These are phyloP conservation scores for Stenocarpella maydis DNA, from an alignment of 2,329 filamentous ascomycete species.

Conservation along the genomic window DNA sequence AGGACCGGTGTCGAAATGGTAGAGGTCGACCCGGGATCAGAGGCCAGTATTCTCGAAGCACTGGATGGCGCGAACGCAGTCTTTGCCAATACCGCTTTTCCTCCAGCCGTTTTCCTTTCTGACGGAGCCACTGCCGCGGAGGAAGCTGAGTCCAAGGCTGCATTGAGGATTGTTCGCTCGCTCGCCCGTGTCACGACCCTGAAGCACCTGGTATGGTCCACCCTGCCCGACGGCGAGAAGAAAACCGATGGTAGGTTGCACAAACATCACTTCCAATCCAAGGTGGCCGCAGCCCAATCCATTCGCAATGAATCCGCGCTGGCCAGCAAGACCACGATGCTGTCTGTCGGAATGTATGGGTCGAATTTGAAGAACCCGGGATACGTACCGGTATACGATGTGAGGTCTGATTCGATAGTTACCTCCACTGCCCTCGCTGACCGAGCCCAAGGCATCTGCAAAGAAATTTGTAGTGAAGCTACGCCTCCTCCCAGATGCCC, in stretches of 20 bases:
- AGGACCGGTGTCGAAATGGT: not conserved
- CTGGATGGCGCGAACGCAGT: not conserved
- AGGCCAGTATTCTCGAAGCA: not conserved
- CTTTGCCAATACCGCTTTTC: not conserved
- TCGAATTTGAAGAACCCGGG: not conserved
- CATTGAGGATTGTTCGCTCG: not conserved
- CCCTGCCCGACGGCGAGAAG: not conserved
- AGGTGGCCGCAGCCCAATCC: not conserved
- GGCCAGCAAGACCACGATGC: not conserved
- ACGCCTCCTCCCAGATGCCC: not conserved
- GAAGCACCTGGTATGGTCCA: conserved; percentile 4
- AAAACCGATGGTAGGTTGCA: not conserved
- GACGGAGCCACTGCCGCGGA: not conserved
- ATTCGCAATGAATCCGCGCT: not conserved
- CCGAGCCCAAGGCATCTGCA: not conserved
- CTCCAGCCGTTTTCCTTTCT: not conserved
- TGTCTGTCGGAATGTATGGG: not conserved
- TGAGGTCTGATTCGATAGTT: not conserved
- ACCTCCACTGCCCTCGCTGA: not conserved
- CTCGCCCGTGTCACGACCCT: not conserved
- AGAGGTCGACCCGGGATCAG: not conserved
- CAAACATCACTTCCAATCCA: not conserved
- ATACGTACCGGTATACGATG: not conserved
- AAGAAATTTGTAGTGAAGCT: not conserved
- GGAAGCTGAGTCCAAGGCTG: not conserved